Conservation (phyloP, 2,329 filamentous ascomycete genomes). For the Zasmidium cellare region DNA sequence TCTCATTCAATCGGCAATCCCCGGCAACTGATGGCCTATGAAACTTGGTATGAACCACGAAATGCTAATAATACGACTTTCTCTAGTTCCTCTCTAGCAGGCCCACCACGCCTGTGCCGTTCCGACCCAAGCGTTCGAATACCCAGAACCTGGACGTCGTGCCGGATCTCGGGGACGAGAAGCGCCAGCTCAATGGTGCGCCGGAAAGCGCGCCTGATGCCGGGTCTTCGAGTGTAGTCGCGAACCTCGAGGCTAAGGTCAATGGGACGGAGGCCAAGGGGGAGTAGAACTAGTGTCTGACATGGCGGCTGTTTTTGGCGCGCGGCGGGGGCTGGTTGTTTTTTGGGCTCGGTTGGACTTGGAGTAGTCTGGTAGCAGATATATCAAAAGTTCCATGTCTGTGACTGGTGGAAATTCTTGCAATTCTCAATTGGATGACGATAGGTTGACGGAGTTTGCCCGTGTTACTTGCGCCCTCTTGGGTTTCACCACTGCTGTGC, state of each 20-base stretch:
- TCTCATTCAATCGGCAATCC: background rate
- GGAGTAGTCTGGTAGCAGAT: too few relatives aligned
- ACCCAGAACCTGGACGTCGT: constrained; percentile 37
- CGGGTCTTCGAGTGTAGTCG: constrained; percentile 30
- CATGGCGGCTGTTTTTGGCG: background rate
- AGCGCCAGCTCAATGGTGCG: constrained; percentile 30
- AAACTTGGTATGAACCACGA: background rate
- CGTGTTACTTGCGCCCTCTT: too few relatives aligned
- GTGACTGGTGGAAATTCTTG: too few relatives aligned
- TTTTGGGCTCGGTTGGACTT: too few relatives aligned
- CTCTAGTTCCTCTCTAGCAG: constrained; percentile 70
- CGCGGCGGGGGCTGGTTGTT: too few relatives aligned
- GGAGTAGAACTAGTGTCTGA: background rate
- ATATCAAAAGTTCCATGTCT: too few relatives aligned
- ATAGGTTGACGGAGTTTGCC: too few relatives aligned
- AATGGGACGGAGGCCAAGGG: constrained; percentile 11
- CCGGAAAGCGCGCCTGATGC: constrained; percentile 33
- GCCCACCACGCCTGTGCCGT: constrained; percentile 66
- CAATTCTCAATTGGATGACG: too few relatives aligned
- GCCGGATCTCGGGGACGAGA: constrained; percentile 27
- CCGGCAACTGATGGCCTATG: background rate
- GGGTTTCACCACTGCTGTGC: too few relatives aligned
- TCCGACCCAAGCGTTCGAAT: constrained; percentile 59
- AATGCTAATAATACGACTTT: background rate
- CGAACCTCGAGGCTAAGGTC: constrained; percentile 32